Percentiles rank a stretch among this genome's conserved stretches.
phyloP scores from a whole-genome alignment of 257 asterid genomes.

The Plectranthus barbatus region DNA sequence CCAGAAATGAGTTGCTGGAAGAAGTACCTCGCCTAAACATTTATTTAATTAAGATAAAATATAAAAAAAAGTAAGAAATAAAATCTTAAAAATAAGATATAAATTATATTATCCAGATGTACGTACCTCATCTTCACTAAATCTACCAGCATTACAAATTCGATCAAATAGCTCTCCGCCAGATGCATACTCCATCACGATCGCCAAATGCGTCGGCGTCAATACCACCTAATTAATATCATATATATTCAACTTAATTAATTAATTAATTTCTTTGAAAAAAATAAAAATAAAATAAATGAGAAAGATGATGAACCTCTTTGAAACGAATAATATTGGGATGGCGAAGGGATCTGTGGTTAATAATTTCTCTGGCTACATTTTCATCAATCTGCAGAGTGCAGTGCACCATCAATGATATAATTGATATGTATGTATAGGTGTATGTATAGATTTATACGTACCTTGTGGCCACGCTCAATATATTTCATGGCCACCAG shows the following conservation, averaged over 20 bases:
- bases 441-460: background rate
- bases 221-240: slow-evolving; percentile 31
- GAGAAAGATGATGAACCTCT: slow-evolving; percentile 30
- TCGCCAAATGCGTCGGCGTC: slow-evolving; percentile 48
- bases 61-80: background rate
- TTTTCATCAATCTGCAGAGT: slow-evolving; percentile 68
- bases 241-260: background rate
- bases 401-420: background rate
- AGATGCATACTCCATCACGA: slow-evolving; percentile 75
- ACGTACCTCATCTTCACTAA: slow-evolving; percentile 55
- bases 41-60: background rate
- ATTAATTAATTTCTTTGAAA: background rate
- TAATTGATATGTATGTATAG: background rate
- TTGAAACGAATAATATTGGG: slow-evolving; percentile 82
- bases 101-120: background rate
- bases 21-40: slow-evolving; percentile 41
- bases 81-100: background rate
- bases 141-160: slow-evolving; percentile 56
- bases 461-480: slow-evolving; percentile 68
- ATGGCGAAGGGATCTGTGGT: slow-evolving; percentile 73
- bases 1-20: slow-evolving; percentile 50
- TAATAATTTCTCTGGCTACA: slow-evolving; percentile 74
- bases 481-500: slow-evolving; percentile 77
- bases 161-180: slow-evolving; percentile 70
- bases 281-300: background rate